Evolutionary conservation across 1,284 basidiomycete genomes (phyloP), one percentile per base, ranked within the genome.

Genomic region (Tremellales sp.): DNA sequence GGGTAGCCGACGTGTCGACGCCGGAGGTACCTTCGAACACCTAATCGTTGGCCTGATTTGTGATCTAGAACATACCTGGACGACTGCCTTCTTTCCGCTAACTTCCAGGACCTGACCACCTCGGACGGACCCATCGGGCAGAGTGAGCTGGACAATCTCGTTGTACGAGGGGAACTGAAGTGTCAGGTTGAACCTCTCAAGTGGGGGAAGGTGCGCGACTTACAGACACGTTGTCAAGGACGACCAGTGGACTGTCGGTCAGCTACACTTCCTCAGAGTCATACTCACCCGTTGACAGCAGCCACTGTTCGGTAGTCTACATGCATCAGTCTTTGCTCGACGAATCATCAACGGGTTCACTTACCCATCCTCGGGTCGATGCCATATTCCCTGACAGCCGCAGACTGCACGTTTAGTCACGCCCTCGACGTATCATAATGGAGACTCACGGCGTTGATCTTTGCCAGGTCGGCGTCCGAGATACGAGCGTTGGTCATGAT

Each of bases 11-110:
- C 60, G 98, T 96, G 75, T 99, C 96, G 50, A 98, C 89, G 44
- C 96, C 96, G 4, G 92, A 84, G 7, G 96, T 99, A 48, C 96
- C 96, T 75, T 99, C 96, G 67, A 99, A 99, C 54, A 99, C 92
- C 67, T 69, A 46, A 3, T 24, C 44, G 22, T 33, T 15, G 45
- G 31, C 29, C 15, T 11, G 29, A 26, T 13, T 31, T 3, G 11
- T 6, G 31, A 45, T n/a, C 26, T n/a, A n/a, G n/a, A 19, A 35
- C 61, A 11, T 37, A 67, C 67, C 73, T 99, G 94, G 13, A 99
- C 94, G 67, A 99, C 92, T 42, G 96, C 96, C 75, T 98, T 98
- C 81, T 92, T 94, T 49, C 96, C 96, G 66, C 89, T 88, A 35
- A 99, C 93, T 76, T 99, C 96, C 48, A 99, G 84, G 8, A 98